A percentile compares a stretch with the other conserved stretches of the same genome.
These are phyloP conservation scores for Fusarium marasasianum DNA, from an alignment of 2,329 filamentous ascomycete species.

Conservation along the genomic window DNA sequence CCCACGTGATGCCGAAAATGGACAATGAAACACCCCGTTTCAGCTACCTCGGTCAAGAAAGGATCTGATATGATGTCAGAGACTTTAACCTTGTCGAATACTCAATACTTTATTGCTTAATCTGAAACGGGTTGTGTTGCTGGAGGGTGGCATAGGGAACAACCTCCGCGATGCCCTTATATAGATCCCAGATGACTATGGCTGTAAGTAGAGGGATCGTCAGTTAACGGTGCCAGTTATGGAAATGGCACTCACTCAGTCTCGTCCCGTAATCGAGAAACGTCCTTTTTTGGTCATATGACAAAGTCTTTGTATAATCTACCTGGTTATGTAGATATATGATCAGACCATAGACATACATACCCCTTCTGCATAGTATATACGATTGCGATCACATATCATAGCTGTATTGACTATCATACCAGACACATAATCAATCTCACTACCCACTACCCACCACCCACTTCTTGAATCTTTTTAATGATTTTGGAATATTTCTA, in stretches of 20 bases:
- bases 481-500: neutral
- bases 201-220: neutral
- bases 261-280: neutral
- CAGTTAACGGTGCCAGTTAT: conserved; percentile 3
- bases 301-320: neutral
- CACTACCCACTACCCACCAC: neutral
- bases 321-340: neutral
- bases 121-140: conserved; percentile 11
- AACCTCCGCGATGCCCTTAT: neutral
- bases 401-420: neutral
- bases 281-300: neutral
- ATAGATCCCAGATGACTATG: conserved; percentile 9
- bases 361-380: neutral
- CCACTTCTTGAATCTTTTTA: neutral
- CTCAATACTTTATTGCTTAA: neutral
- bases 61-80: conserved; percentile 20
- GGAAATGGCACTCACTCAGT: neutral
- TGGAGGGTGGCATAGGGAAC: neutral
- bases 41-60: conserved; percentile 7
- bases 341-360: neutral
- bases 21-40: neutral
- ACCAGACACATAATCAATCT: too few species aligned
- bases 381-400: neutral
- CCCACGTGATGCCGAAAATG: conserved; percentile 20
- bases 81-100: neutral